Percentiles rank a stretch among this genome's conserved stretches.
These are phyloP conservation scores for Dendrothele bispora DNA, from an alignment of 768 basidiomycete species.

Conservation along the genomic window DNA sequence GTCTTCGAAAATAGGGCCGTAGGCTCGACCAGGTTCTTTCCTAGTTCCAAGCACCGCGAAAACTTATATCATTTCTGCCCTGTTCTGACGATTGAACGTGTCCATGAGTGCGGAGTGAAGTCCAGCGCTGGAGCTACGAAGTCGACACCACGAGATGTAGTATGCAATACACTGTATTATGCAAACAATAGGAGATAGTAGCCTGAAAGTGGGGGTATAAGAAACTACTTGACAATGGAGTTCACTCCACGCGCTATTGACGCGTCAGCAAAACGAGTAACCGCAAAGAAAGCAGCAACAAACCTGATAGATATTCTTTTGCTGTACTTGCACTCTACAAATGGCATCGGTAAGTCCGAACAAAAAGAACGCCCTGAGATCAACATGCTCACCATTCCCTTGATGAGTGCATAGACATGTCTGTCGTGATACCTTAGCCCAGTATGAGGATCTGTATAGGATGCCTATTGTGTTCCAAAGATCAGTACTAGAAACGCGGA, in stretches of 20 bases:
- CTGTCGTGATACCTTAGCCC: slow-evolving; percentile 83
- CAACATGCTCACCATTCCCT: slow-evolving; percentile 54
- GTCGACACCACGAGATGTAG: too few relatives aligned
- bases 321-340: slow-evolving; percentile 64
- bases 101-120: too few relatives aligned
- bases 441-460: slow-evolving; percentile 81
- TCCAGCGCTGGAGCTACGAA: too few relatives aligned
- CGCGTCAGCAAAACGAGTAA: background rate
- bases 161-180: too few relatives aligned
- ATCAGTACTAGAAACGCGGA: background rate
- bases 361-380: background rate
- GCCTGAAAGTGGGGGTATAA: too few relatives aligned
- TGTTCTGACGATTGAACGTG: too few relatives aligned
- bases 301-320: slow-evolving; percentile 74
- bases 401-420: slow-evolving; percentile 82
- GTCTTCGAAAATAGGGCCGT: too few relatives aligned
- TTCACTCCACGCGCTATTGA: slow-evolving; percentile 40
- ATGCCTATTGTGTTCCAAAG: slow-evolving; percentile 47
- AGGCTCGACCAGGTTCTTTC: too few relatives aligned
- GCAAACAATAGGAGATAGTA: too few relatives aligned
- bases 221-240: slow-evolving; percentile 45
- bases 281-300: slow-evolving; percentile 13
- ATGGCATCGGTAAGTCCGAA: background rate
- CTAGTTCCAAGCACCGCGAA: too few relatives aligned
- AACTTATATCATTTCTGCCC: too few relatives aligned